Evolutionary conservation across 768 basidiomycete species (phyloP), one percentile per base, ranked within the genome.

Genomic region (Arthromyces matolae): DNA sequence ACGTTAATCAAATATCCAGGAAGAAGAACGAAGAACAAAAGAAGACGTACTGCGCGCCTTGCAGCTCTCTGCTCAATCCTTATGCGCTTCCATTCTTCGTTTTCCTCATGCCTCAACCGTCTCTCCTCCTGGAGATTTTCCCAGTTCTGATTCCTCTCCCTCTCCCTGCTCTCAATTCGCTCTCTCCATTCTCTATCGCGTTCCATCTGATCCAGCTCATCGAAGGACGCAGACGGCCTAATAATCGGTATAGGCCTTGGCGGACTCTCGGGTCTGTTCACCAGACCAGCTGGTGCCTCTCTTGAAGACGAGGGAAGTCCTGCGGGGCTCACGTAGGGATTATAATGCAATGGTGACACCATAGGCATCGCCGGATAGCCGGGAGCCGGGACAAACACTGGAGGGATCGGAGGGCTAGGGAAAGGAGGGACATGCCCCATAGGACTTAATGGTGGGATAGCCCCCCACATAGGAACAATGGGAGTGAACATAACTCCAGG

Each of bases 171-270:
- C 10, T 44, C 32, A 8, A 18, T 8, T 44, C 32, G 31, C 42
- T 33, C 16, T 44, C 42, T 1, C 14, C 23, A 23, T n/a, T 44
- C 42, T 13, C 5, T 23, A 22, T 44, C 42, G 22, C 7, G 23
- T 24, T 44, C 42, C 1, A 44, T 44, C 1, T 18, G 42, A 25
- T 44, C 23, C 10, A 31, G 42, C 42, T 44, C 42, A 22, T 44
- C 42, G 2, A 44, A 44, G 8, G 42, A 44, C 16, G 42, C 10
- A 8, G 42, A 44, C 8, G 42, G 42, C 4, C 31, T 22, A 10
- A 44, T 5, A 8, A 44, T 44, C 1, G 42, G 4, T 10, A 44
- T 44, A 0, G 42, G 42, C 23, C 42, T 16, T 1, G 42, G 42
- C 7, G 42, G 42, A 8, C 42, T 44, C 10, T 44, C 42, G 8